Evolutionary conservation across 768 basidiomycete genomes (phyloP).

Genomic region (Hygrophoropsis aurantiaca): DNA sequence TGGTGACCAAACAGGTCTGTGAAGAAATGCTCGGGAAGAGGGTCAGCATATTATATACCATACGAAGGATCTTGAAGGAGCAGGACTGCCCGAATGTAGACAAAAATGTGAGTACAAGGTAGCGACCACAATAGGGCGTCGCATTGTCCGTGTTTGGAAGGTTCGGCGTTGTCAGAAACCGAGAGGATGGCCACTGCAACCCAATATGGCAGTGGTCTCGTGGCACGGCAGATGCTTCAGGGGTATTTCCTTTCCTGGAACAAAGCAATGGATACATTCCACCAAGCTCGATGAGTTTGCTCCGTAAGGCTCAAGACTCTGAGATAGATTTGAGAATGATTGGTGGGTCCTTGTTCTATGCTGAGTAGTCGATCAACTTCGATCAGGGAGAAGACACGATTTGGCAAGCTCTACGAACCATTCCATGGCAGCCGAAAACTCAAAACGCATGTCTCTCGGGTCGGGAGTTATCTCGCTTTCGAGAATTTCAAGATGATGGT

Average conservation of each 20-base stretch:
- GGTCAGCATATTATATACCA: slow-evolving; percentile 27
- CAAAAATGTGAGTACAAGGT: slow-evolving; percentile 24
- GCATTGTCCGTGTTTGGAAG: slow-evolving; percentile 21
- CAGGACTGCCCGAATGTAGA: not conserved
- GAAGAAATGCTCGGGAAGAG: slow-evolving; percentile 6
- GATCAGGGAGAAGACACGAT: too few relatives aligned
- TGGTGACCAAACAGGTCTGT: slow-evolving; percentile 14
- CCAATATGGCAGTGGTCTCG: not conserved
- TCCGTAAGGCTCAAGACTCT: not conserved
- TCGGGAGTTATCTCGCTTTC: too few relatives aligned
- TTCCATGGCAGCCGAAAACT: too few relatives aligned
- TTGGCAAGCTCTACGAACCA: too few relatives aligned
- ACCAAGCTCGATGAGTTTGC: not conserved
- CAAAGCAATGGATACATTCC: slow-evolving; percentile 8
- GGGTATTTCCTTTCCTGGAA: slow-evolving; percentile 8
- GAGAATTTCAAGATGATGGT: too few relatives aligned
- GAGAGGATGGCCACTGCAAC: not conserved
- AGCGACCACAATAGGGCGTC: slow-evolving; percentile 16
- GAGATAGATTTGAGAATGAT: not conserved
- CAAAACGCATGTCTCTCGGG: too few relatives aligned
- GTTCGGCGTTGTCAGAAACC: not conserved
- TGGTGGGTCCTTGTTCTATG: slow-evolving; percentile 6
- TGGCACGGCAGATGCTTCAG: not conserved
- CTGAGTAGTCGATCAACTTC: not conserved
- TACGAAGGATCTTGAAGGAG: slow-evolving; percentile 7